Base-by-base conservation (phyloP, 208 protist genomes). In the Crithidia expoeki region DNA sequence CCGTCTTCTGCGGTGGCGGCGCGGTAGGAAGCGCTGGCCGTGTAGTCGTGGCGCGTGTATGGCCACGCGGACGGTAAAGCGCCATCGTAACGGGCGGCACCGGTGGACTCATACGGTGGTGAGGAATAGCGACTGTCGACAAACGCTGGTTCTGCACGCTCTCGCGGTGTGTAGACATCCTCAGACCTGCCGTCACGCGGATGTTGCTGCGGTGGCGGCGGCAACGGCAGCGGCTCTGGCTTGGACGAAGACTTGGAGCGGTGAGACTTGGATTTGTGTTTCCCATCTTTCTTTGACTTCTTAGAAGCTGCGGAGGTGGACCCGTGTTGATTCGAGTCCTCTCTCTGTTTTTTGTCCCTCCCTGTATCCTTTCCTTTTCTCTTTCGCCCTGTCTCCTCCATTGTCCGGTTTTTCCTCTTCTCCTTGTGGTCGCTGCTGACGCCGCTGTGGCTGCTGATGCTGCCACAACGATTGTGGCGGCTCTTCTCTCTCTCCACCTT, bases 361-460 rank as follows among this genome's bases (percentile, higher is more conserved):
- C n/a, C 36, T 12, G 36, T 12, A 12, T 12, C 36, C 9, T 23
- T 38, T 50, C 53, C 42, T 36, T 70, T 21, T 52, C 51, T 49
- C 34, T 60, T 57, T 76, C 32, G 30, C 32, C 57, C 69, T 57
- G 2, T n/a, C n/a, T 76, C 47, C 51, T 76, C 36, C 38, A 69
- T 74, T 3, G 40, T 42, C 27, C 16, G 11, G 17, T 46, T 36
- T 62, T 19, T 51, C 11, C 6, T 16, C 60, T 32, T 70, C 55
- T 63, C 30, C 2, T 21, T 33, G 0, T 40, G 4, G 1, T 10
- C 28, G 58, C 58, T 49, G 38, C 32, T 17, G 23, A 4, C 21
- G 40, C 9, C 52, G 7, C 40, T 38, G 23, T 16, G 4, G 7
- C 36, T 32, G 40, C 40, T 12, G 40, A 2, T 3, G 42, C 38